phyloP scores from a whole-genome alignment of 331 rosid genomes.

The Rhamnella rubrinervis region DNA sequence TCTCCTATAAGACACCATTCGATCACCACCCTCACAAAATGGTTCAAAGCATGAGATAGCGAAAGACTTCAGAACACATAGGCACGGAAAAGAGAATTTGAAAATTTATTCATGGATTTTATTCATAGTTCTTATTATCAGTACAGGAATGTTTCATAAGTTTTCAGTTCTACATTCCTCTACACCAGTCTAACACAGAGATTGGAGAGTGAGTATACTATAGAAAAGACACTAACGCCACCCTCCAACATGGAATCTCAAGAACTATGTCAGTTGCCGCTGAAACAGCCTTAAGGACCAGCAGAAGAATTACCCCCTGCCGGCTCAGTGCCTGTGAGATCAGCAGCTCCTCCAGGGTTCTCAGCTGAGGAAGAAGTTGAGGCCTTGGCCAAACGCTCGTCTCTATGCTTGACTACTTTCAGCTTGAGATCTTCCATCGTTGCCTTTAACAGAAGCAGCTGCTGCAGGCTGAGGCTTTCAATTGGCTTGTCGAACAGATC shows the following conservation, averaged over 20 bases:
- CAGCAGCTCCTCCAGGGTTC: neutral
- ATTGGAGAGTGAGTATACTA: neutral
- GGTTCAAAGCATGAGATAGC: neutral
- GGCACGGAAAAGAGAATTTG: too few relatives aligned
- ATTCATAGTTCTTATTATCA: too few relatives aligned
- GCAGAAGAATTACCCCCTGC: neutral
- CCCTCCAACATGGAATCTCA: neutral
- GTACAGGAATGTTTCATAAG: too few relatives aligned
- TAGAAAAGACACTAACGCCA: neutral
- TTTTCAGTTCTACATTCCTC: too few relatives aligned
- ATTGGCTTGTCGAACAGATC: neutral
- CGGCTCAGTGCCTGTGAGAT: neutral
- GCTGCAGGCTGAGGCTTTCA: neutral
- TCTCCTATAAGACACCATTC: neutral
- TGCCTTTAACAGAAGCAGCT: neutral
- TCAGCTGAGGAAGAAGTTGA: neutral
- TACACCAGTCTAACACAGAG: too few relatives aligned
- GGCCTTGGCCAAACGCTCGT: neutral
- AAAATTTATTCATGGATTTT: too few relatives aligned
- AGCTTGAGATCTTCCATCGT: neutral
- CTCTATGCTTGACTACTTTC: neutral
- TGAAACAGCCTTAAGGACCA: neutral
- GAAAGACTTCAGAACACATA: too few relatives aligned
- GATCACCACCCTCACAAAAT: neutral
- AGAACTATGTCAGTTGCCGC: neutral